Conservation (phyloP, 2,329 filamentous ascomycete genomes). For the Phyllosticta citribraziliensis region DNA sequence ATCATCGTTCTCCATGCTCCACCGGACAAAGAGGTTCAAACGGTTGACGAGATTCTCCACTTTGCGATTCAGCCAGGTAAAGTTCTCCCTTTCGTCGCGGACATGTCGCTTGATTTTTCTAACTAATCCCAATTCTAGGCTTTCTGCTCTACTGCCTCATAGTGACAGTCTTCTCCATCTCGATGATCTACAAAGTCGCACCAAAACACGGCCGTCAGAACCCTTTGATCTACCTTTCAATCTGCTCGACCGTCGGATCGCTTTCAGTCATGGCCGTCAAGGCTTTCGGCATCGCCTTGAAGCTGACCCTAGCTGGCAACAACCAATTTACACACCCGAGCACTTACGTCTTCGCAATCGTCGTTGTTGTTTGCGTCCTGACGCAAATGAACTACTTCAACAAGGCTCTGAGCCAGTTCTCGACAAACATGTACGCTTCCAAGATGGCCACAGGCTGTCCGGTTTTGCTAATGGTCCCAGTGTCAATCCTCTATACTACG, state of each 20-base stretch:
- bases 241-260: slow-evolving; percentile 93
- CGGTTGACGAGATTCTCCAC: slow-evolving; percentile 81
- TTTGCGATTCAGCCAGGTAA: slow-evolving; percentile 86
- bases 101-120: not conserved
- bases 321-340: slow-evolving; percentile 94
- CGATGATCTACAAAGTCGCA: slow-evolving; percentile 95
- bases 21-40: slow-evolving; percentile 81
- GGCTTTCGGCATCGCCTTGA: slow-evolving; percentile 94
- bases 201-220: slow-evolving; percentile 90
- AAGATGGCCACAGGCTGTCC: not conserved
- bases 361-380: slow-evolving; percentile 85
- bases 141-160: slow-evolving; percentile 79
- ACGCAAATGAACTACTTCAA: slow-evolving; percentile 99
- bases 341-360: slow-evolving; percentile 94
- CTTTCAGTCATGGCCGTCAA: slow-evolving; percentile 99
- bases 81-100: not conserved
- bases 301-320: slow-evolving; percentile 83
- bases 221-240: slow-evolving; percentile 90
- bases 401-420: slow-evolving; percentile 93
- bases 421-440: slow-evolving; percentile 78
- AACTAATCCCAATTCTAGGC: slow-evolving; percentile 40
- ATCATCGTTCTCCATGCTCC: slow-evolving; percentile 97
- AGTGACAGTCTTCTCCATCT: slow-evolving; percentile 71
- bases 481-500: slow-evolving; percentile 94
- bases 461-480: slow-evolving; percentile 34